Evolutionary conservation across 1,139 yeast genomes (phyloP), one percentile per base, ranked within the genome.

Genomic region (Scheffersomyces parashehatae): DNA sequence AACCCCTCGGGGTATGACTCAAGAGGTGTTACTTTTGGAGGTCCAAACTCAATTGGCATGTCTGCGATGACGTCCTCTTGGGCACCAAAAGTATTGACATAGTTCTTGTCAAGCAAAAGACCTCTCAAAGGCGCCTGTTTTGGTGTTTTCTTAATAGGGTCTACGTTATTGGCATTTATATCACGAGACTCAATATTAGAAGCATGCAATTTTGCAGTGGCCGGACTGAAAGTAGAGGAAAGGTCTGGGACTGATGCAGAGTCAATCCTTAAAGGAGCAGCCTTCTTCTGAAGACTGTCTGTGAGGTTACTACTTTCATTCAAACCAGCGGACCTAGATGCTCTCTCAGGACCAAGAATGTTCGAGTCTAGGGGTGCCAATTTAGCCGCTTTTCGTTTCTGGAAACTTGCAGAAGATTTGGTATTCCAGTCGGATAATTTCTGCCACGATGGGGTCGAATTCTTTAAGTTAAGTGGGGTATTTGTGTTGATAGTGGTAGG

Each of bases 1-100:
- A 65, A 54, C 36, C 59, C 73, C 31, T 47, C 42, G 2, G 79
- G 79, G 11, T 60, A 54, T 41, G 68, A 66, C 0, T 65, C 64
- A 16, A 61, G 47, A 28, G 64, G 66, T 3, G 60, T 54, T 35
- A 57, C 66, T n/a, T 38, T 43, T 43, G 55, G 42, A 3, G 60
- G 56, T 6, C 55, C 50, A 20, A 42, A 41, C 36, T 59, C 64
- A 2, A 59, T 45, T 29, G 52, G 53, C 16, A 41, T 52, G 30
- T 51, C 54, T 31, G 15, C 12, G 5, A 31, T 13, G 24, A 11
- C 35, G 10, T 31, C 35, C 8, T 20, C 26, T 20, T 20, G 8
- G 8, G 7, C 8, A 6, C 26, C 26, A 6, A 20, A 20, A 6
- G 26, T 20, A 5, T 20, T 20, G 26, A 20, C 26, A 20, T 20